Evolutionary conservation across 176 grass and related monocot genomes (phyloP), one percentile per base, ranked within the genome.

Genomic region (Oryza brachyantha): DNA sequence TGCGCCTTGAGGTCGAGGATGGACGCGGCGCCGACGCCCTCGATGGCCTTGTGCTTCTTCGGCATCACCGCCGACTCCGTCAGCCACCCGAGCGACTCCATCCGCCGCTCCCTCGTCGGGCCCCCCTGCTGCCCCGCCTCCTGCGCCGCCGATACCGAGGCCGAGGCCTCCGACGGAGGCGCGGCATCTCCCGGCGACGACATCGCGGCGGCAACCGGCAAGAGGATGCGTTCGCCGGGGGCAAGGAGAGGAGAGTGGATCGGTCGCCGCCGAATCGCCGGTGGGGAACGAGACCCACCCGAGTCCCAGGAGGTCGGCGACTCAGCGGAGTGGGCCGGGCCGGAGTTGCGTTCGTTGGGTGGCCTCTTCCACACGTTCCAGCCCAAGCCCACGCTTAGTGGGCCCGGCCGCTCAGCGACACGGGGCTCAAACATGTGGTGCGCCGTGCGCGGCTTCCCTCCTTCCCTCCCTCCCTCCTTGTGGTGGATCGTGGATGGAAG

Each of bases 1-100:
- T 97, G 95, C 13, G 92, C 90, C 90, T 92, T 98, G 66, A 99
- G 96, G 65, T 99, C 90, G 12, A 99, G 85, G 78, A 99, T 94
- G 69, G 96, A 99, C 28, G 87, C 85, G 25, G 96, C 92, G 29
- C 96, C 84, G 29, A 99, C 96, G 24, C 96, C 96, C 76, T 99
- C 92, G 85, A 99, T 99, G 55, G 88, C 86, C 83, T 89, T 94
- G 92, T 91, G 92, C 78, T 99, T 99, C 92, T 93, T 99, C 19
- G 96, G 96, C 96, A 95, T 95, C 83, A 99, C 77, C 37, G 88
- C 39, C 25, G 96, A 99, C 79, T 99, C 96, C 84, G 92, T 95
- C 27, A 99, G 90, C 96, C 96, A 99, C 79, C 96, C 96, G 75
- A 95, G 83, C 45, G 96, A 99, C 54, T 95, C 96, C 88, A 85